Conservation (phyloP, 2,329 filamentous ascomycete species). For the Lizonia empirigonia region DNA sequence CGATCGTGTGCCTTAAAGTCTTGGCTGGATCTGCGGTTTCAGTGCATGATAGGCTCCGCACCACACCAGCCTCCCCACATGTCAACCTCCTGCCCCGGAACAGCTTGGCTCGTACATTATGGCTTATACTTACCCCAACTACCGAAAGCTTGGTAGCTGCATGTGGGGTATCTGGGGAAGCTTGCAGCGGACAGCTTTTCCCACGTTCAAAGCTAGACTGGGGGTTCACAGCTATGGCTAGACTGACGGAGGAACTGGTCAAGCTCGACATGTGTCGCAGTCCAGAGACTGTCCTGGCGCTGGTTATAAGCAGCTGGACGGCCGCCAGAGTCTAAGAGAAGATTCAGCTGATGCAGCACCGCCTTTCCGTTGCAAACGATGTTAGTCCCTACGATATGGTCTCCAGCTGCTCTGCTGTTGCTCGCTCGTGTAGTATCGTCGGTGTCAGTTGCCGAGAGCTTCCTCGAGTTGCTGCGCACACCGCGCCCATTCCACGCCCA, state of each 20-base stretch:
- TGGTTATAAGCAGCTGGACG: constrained; percentile 1
- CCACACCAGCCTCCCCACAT: not conserved
- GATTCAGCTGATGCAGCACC: not conserved
- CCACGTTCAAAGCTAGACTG: constrained; percentile 2
- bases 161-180: constrained; percentile 13
- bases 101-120: constrained; percentile 3
- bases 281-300: not conserved
- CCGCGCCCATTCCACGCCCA: constrained; percentile 19
- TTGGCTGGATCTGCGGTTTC: not conserved
- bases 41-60: constrained; percentile 1
- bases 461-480: constrained; percentile 19
- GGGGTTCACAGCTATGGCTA: not conserved
- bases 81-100: not conserved
- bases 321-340: not conserved
- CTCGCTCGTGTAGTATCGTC: constrained; percentile 8
- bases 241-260: not conserved
- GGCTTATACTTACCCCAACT: not conserved
- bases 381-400: constrained; percentile 1
- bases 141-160: constrained; percentile 6
- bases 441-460: constrained; percentile 19
- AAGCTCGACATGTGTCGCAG: not conserved
- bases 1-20: not conserved
- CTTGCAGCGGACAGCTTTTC: constrained; percentile 17
- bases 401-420: constrained; percentile 2
- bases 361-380: too few relatives aligned